A percentile compares a stretch with the other conserved stretches of the same genome.
Evolutionary conservation across 306 rosid species (phyloP).

Genomic region (Arachis hypogaea): DNA sequence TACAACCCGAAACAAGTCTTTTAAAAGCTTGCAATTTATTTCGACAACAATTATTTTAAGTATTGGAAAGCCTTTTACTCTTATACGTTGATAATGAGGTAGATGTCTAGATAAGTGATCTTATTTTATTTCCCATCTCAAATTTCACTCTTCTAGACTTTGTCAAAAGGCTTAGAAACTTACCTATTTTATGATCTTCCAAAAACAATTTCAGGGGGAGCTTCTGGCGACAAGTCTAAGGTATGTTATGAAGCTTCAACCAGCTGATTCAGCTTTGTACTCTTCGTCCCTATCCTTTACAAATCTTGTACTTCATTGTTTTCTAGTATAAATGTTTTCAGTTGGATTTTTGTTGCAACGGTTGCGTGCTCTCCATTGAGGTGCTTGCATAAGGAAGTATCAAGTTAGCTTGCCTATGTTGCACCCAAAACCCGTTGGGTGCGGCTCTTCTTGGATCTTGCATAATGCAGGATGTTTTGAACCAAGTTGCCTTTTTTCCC

Average conservation of each 20-base stretch:
- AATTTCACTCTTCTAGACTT: slow-evolving; percentile 7
- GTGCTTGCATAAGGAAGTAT: too few relatives aligned
- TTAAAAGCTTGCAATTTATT: slow-evolving; percentile 4
- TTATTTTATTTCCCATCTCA: slow-evolving; percentile 1
- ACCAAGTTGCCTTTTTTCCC: too few relatives aligned
- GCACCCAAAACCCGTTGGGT: too few relatives aligned
- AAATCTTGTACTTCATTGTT: too few relatives aligned
- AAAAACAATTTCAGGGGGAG: slow-evolving; percentile 51
- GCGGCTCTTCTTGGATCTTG: too few relatives aligned
- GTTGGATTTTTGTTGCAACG: too few relatives aligned
- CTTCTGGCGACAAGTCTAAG: slow-evolving; percentile 53
- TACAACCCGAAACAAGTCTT: slow-evolving; percentile 4
- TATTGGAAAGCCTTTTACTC: neutral
- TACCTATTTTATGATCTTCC: neutral
- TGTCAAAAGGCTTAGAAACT: neutral
- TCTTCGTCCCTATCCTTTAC: too few relatives aligned
- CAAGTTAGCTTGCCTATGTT: too few relatives aligned
- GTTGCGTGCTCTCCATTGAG: too few relatives aligned
- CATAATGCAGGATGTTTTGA: too few relatives aligned
- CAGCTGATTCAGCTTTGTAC: slow-evolving; percentile 7
- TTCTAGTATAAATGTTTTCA: too few relatives aligned
- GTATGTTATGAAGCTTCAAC: slow-evolving; percentile 46
- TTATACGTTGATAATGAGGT: neutral
- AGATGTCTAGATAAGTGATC: neutral
- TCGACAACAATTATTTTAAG: neutral